These are phyloP conservation scores for Coniella lustricola DNA, from an alignment of 2,329 filamentous ascomycete species.

Conservation along the genomic window DNA sequence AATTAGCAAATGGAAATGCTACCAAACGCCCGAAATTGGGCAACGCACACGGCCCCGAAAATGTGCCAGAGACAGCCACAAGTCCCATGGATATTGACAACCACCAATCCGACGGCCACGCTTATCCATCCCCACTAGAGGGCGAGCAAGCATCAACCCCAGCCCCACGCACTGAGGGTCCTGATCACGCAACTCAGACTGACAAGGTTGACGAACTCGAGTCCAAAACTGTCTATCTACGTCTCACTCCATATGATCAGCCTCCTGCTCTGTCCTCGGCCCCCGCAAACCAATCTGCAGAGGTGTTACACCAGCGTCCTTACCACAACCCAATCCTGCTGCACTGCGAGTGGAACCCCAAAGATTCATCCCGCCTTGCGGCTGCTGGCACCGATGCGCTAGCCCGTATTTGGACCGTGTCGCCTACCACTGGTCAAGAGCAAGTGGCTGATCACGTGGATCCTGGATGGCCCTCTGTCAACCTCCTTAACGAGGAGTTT, in stretches of 20 bases:
- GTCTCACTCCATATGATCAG: slow-evolving; percentile 38
- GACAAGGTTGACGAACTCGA: slow-evolving; percentile 57
- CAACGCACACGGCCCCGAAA: slow-evolving; percentile 47
- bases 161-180: slow-evolving; percentile 50
- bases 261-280: slow-evolving; percentile 26
- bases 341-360: slow-evolving; percentile 64
- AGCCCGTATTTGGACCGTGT: slow-evolving; percentile 61
- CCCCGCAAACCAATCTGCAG: slow-evolving; percentile 29
- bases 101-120: slow-evolving; percentile 44
- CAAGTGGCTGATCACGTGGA: slow-evolving; percentile 41
- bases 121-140: slow-evolving; percentile 59
- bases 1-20: slow-evolving; percentile 48
- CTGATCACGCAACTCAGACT: slow-evolving; percentile 57
- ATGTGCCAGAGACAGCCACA: slow-evolving; percentile 43
- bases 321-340: slow-evolving; percentile 54
- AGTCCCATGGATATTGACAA: slow-evolving; percentile 56
- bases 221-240: slow-evolving; percentile 53
- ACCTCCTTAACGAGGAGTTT: slow-evolving; percentile 46
- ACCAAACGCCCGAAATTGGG: slow-evolving; percentile 53
- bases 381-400: slow-evolving; percentile 63
- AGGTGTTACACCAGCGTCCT: slow-evolving; percentile 27
- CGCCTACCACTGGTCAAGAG: slow-evolving; percentile 42
- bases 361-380: slow-evolving; percentile 57
- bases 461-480: slow-evolving; percentile 34
- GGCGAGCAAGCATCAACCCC: slow-evolving; percentile 48